phyloP scores from a whole-genome alignment of 2,329 filamentous ascomycete genomes.

The Aspergillus fijiensis region DNA sequence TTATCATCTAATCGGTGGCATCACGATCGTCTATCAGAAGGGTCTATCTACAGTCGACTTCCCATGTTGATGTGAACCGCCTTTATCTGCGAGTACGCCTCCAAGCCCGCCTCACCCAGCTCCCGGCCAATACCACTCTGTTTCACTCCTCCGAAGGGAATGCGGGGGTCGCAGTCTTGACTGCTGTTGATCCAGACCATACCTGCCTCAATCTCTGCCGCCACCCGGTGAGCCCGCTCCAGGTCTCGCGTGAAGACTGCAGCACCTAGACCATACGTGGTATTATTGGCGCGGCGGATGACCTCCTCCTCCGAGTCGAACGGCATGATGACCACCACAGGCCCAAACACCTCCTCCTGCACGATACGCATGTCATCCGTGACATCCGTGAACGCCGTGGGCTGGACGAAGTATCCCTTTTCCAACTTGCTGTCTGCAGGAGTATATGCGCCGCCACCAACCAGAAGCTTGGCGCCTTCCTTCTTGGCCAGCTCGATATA shows the following conservation, averaged over 20 bases:
- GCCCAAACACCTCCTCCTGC: constrained; percentile 47
- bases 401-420: constrained; percentile 43
- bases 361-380: constrained; percentile 39
- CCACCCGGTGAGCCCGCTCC: constrained; percentile 44
- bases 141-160: constrained; percentile 48
- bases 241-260: constrained; percentile 46
- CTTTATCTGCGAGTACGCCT: constrained; percentile 43
- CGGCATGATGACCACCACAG: constrained; percentile 41
- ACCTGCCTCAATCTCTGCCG: constrained; percentile 45
- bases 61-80: constrained; percentile 45
- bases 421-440: constrained; percentile 31
- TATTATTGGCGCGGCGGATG: constrained; percentile 41
- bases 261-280: constrained; percentile 44
- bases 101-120: constrained; percentile 42
- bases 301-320: constrained; percentile 44
- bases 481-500: constrained; percentile 46
- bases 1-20: background rate
- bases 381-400: constrained; percentile 40
- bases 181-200: constrained; percentile 50
- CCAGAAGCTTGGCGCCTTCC: constrained; percentile 40
- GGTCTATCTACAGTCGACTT: constrained; percentile 22
- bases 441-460: constrained; percentile 37
- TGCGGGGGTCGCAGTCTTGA: constrained; percentile 42
- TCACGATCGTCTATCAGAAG: background rate
- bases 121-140: constrained; percentile 54